Evolutionary conservation across 805 yeast genomes (phyloP), one percentile per base, ranked within the genome.

Genomic region (Candida krabiensis): DNA sequence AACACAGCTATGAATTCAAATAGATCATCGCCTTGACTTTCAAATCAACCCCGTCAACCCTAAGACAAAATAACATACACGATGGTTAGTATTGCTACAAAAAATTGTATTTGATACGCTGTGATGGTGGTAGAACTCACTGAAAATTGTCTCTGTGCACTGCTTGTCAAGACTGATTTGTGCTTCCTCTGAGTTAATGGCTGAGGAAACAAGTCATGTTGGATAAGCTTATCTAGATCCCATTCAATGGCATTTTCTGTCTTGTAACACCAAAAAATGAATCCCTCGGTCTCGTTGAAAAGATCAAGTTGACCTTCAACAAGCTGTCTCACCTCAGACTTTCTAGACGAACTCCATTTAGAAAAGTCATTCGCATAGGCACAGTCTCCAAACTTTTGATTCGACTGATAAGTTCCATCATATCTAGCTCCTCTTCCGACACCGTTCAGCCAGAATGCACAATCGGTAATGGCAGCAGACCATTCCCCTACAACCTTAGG

Each of bases 201-300:
- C 28, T 68, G 73, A 2, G 90, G 90, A 61, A 83, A 76, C 33
- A 83, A 55, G 3, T 66, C 76, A 23, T 66, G 53, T 14, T 69
- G 58, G 7, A 75, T 70, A 49, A 83, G 66, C 36, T 70, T 62
- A 38, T 64, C 53, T 52, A 79, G 73, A 53, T 81, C 86, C 87
- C 88, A 82, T 55, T 80, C 87, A 15, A 76, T 63, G 1, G 85
- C 75, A 38, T 62, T 56, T 52, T 83, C 89, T 0, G 86, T 80
- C 55, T 80, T 81, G 64, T 71, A 81, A 49, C 79, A 77, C 89
- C 88, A 83, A 51, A 80, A 82, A 26, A 81, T 73, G 77, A 81
- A 82, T 0, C 88, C 88, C n/a, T 56, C 52, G 1, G 62, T 54
- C 35, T 51, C 45, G 15, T 63, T 64, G 53, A 69, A 82, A 19